A percentile compares a stretch with the other conserved stretches of the same genome.
Evolutionary conservation across 306 rosid species (phyloP).

Genomic region (Rosa chinensis): DNA sequence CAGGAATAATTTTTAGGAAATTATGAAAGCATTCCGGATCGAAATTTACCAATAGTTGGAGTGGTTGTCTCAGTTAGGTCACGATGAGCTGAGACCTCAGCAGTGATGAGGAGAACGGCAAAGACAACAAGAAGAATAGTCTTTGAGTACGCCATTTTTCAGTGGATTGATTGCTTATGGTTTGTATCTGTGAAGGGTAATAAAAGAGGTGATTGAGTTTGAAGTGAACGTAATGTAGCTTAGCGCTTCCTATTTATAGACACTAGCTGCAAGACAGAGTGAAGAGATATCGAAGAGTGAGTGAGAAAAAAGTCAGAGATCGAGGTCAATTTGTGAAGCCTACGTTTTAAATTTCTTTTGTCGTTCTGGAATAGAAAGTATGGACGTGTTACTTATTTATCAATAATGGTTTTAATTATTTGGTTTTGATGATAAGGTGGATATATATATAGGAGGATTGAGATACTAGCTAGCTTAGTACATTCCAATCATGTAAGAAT

Average conservation of each 20-base stretch:
- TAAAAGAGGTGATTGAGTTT: background rate
- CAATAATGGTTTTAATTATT: background rate
- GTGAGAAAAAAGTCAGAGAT: background rate
- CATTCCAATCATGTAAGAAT: background rate
- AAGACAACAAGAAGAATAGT: background rate
- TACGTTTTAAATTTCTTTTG: background rate
- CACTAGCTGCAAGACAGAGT: background rate
- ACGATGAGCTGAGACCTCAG: constrained; percentile 12
- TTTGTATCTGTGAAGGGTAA: background rate
- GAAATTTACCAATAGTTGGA: background rate
- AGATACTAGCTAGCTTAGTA: background rate
- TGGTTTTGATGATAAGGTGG: background rate
- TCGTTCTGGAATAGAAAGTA: background rate
- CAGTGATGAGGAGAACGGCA: background rate
- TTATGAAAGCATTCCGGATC: background rate
- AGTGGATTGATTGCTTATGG: background rate
- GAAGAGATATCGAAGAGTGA: background rate
- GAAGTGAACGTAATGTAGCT: background rate
- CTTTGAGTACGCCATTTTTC: constrained; percentile 1
- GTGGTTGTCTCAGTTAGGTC: background rate
- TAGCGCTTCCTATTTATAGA: background rate
- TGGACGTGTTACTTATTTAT: background rate
- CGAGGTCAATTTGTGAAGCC: background rate
- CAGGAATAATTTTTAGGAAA: background rate
- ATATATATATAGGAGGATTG: background rate